Conservation (phyloP, 2,329 filamentous ascomycete genomes). For the Stagonosporopsis tanaceti region DNA sequence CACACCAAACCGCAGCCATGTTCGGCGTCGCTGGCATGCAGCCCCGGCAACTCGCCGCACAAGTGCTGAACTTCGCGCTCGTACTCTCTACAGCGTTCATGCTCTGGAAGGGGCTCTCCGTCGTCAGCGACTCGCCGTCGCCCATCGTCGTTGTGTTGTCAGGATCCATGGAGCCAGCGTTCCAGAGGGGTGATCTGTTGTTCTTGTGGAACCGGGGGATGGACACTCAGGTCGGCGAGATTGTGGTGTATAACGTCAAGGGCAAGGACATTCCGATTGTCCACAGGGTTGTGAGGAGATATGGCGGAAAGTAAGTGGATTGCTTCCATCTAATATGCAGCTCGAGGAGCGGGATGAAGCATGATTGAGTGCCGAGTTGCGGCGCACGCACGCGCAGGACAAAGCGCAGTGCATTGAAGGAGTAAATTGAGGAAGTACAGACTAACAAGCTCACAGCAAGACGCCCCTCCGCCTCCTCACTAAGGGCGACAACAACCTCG, state of each 20-base stretch:
- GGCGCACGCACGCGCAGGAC: neutral
- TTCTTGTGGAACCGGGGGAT: constrained; percentile 76
- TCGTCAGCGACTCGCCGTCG: constrained; percentile 70
- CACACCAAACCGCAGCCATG: constrained; percentile 36
- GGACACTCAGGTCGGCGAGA: constrained; percentile 73
- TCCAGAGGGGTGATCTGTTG: constrained; percentile 78
- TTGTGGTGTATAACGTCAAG: constrained; percentile 83
- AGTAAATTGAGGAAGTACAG: neutral
- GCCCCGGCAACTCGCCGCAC: constrained; percentile 80
- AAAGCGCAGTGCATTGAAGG: neutral
- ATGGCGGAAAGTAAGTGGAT: constrained; percentile 63
- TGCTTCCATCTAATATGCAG: neutral
- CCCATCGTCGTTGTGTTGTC: constrained; percentile 86
- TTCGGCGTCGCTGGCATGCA: constrained; percentile 67
- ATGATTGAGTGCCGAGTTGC: neutral
- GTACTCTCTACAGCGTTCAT: constrained; percentile 93
- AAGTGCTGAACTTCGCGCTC: constrained; percentile 89
- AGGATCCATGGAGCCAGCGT: constrained; percentile 84
- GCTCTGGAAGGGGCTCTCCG: constrained; percentile 87
- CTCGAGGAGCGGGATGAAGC: neutral
- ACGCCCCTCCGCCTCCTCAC: constrained; percentile 76
- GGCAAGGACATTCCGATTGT: constrained; percentile 98
- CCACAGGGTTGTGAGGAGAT: constrained; percentile 82
- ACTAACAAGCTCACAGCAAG: constrained; percentile 41
- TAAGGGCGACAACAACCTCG: constrained; percentile 95